A percentile compares a stretch with the other conserved stretches of the same genome.
Evolutionary conservation across 352 stramenopile genomes (phyloP).

Genomic region (Globisporangium lucens): DNA sequence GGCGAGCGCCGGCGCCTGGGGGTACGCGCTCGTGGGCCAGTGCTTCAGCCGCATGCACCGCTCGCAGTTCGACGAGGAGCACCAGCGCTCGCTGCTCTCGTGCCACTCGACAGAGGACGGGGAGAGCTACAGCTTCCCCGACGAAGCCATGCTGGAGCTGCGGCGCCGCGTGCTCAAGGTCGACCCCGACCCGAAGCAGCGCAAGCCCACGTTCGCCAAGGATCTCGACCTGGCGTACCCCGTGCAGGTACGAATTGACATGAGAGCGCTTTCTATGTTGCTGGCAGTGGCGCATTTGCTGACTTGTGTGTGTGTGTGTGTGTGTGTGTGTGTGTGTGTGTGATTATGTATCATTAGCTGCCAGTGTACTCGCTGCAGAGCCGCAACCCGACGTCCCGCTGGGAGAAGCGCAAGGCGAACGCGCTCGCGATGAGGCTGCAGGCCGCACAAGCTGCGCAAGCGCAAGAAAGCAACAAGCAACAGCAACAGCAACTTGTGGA

Average conservation of each 20-base stretch:
- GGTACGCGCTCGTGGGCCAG: conserved; percentile 33
- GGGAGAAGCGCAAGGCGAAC: conserved; percentile 42
- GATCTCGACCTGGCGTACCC: conserved; percentile 18
- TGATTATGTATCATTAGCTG: not conserved
- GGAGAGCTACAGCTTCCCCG: conserved; percentile 33
- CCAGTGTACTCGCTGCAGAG: not conserved
- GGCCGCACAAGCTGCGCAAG: conserved; percentile 7
- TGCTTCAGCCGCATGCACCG: conserved; percentile 58
- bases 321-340: not conserved
- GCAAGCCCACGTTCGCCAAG: conserved; percentile 25
- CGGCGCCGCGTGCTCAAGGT: conserved; percentile 59
- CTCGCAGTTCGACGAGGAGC: conserved; percentile 68
- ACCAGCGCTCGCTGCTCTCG: conserved; percentile 64
- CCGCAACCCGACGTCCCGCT: conserved; percentile 18
- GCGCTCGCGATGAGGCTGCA: conserved; percentile 18
- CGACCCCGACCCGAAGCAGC: conserved; percentile 25
- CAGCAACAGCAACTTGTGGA: conserved; percentile 3
- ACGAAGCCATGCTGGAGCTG: conserved; percentile 68
- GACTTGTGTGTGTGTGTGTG: conserved; percentile 1
- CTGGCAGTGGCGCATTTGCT: not conserved
- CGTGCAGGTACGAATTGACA: conserved; percentile 4
- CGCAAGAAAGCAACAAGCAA: not conserved
- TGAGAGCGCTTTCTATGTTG: not conserved
- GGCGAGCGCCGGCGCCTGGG: conserved; percentile 17
- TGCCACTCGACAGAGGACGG: conserved; percentile 32